phyloP scores from a whole-genome alignment of 1,284 basidiomycete genomes.

The Tetrapyrgos nigripes region DNA sequence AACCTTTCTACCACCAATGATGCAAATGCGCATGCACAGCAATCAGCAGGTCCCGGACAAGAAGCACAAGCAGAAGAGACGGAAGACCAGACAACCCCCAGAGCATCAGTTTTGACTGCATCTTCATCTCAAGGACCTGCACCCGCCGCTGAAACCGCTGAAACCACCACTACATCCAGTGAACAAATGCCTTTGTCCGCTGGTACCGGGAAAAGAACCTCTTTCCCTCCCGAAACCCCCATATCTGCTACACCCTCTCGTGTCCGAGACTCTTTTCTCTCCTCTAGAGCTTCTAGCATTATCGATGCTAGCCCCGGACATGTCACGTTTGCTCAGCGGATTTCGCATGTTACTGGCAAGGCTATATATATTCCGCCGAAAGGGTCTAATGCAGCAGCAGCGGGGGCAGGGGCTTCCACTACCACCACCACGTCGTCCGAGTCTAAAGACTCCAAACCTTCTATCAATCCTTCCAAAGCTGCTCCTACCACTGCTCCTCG shows the following conservation, averaged over 20 bases:
- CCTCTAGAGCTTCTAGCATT: slow-evolving; percentile 42
- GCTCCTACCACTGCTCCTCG: not conserved
- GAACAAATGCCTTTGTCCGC: not conserved
- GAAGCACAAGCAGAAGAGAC: not conserved
- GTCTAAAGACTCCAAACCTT: slow-evolving; percentile 28
- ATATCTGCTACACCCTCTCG: not conserved
- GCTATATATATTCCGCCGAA: slow-evolving; percentile 35
- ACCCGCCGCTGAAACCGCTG: not conserved
- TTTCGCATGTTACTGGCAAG: slow-evolving; percentile 40
- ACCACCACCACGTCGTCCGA: slow-evolving; percentile 29
- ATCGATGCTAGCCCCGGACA: slow-evolving; percentile 41
- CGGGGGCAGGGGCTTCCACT: not conserved
- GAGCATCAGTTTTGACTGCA: not conserved
- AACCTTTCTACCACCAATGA: not conserved
- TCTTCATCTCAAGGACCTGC: not conserved
- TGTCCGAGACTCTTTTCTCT: not conserved
- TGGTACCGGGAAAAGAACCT: not conserved
- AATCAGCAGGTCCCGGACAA: too few species aligned
- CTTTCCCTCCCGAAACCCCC: not conserved
- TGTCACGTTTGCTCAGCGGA: slow-evolving; percentile 40
- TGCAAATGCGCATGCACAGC: too few species aligned
- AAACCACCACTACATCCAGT: not conserved
- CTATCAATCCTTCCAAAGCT: not conserved
- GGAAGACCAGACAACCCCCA: not conserved
- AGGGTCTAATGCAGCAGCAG: not conserved